These are phyloP conservation scores for Aethionema arabicum DNA, from an alignment of 345 rosid genomes.

Conservation along the genomic window DNA sequence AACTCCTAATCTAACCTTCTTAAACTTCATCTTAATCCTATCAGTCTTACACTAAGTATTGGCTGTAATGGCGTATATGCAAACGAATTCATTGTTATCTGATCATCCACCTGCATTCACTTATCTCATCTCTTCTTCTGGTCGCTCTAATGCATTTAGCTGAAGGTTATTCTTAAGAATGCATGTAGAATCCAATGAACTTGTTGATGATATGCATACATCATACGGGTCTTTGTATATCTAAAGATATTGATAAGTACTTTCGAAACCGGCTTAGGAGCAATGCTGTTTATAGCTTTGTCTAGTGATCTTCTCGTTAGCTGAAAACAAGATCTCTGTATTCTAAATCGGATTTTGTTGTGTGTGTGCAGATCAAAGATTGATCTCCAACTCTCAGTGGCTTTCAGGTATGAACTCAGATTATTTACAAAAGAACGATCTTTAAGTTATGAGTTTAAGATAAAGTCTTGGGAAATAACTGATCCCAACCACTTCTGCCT, in stretches of 20 bases:
- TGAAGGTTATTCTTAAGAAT: constrained; percentile 1
- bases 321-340: not conserved
- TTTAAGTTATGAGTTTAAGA: no score
- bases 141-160: no score
- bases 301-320: no score
- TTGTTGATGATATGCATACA: not conserved
- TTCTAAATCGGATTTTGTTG: constrained; percentile 17
- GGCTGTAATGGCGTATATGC: not conserved
- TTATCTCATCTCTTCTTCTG: not conserved
- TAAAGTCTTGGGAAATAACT: no score
- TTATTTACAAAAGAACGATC: not conserved
- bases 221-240: not conserved
- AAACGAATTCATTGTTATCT: constrained; percentile 5
- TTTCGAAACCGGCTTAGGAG: constrained; percentile 9
- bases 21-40: no score
- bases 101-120: constrained; percentile 22
- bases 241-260: not conserved
- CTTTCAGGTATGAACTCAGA: constrained; percentile 25
- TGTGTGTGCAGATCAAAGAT: constrained; percentile 24
- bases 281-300: constrained; percentile 1
- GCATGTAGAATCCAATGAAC: not conserved
- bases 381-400: constrained; percentile 8
- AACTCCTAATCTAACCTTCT: no score
- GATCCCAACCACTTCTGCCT: not conserved
- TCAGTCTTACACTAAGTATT: constrained; percentile 14